A percentile compares a stretch with the other conserved stretches of the same genome.
Evolutionary conservation across 352 stramenopile species (phyloP).

Genomic region (Plasmopara muralis): DNA sequence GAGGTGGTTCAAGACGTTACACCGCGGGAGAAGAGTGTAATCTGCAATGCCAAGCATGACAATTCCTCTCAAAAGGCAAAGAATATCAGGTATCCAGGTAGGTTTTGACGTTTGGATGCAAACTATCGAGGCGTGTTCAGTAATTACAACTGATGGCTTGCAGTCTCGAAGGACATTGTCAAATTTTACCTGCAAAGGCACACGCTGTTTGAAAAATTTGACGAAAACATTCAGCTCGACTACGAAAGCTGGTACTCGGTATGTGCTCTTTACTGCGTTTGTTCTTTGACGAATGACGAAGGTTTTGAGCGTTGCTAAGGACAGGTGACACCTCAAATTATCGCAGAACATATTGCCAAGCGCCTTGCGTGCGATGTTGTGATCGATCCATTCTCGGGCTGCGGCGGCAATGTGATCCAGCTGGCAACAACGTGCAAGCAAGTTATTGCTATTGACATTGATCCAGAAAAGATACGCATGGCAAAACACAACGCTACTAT

Average conservation of each 20-base stretch:
- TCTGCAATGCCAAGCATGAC: conserved; percentile 10
- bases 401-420: conserved; percentile 91
- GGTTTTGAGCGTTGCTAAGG: background rate
- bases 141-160: background rate
- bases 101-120: background rate
- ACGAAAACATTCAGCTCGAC: conserved; percentile 89
- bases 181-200: conserved; percentile 91
- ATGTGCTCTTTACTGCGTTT: conserved; percentile 3
- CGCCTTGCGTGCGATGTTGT: conserved; percentile 78
- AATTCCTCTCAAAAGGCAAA: conserved; percentile 16
- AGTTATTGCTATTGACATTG: conserved; percentile 91
- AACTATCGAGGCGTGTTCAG: background rate
- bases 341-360: conserved; percentile 82
- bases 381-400: conserved; percentile 90
- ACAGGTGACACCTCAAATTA: conserved; percentile 86
- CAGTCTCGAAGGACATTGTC: conserved; percentile 36
- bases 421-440: conserved; percentile 82
- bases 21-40: conserved; percentile 5
- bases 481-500: conserved; percentile 87
- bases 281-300: too few relatives aligned
- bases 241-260: conserved; percentile 91
- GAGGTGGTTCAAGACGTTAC: conserved; percentile 17
- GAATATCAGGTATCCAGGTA: conserved; percentile 33
- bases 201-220: conserved; percentile 85
- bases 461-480: conserved; percentile 85